Evolutionary conservation across 2,329 filamentous ascomycete species (phyloP).

Genomic region (Aphanoascus verrucosus): DNA sequence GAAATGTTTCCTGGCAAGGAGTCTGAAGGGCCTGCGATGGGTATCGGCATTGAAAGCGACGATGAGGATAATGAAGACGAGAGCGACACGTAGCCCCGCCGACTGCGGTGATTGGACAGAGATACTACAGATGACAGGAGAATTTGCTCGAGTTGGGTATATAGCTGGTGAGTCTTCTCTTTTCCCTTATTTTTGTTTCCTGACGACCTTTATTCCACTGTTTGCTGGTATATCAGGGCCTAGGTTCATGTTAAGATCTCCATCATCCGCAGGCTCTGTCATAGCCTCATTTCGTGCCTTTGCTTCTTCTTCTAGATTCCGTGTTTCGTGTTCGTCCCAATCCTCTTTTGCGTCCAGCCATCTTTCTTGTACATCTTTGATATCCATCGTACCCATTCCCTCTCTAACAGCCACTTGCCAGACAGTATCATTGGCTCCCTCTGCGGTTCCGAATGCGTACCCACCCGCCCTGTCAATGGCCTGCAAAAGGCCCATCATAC

Average conservation of each 20-base stretch:
- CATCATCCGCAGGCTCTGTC: slow-evolving; percentile 19
- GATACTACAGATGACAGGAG: slow-evolving; percentile 1
- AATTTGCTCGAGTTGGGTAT: not conserved
- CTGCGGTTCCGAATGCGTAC: slow-evolving; percentile 81
- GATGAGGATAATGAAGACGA: slow-evolving; percentile 41
- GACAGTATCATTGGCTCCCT: slow-evolving; percentile 90
- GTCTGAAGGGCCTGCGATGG: slow-evolving; percentile 31
- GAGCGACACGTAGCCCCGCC: slow-evolving; percentile 23
- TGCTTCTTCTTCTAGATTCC: slow-evolving; percentile 64
- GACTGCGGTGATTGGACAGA: slow-evolving; percentile 3
- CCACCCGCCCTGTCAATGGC: slow-evolving; percentile 87
- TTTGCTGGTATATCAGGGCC: slow-evolving; percentile 40
- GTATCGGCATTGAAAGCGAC: slow-evolving; percentile 38
- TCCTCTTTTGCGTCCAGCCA: slow-evolving; percentile 88
- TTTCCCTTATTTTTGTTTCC: slow-evolving; percentile 37
- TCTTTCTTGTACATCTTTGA: slow-evolving; percentile 83
- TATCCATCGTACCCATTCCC: slow-evolving; percentile 59
- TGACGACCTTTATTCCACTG: slow-evolving; percentile 61
- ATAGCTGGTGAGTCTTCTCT: not conserved
- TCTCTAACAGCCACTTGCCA: slow-evolving; percentile 91
- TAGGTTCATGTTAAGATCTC: slow-evolving; percentile 25
- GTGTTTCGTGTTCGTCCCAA: slow-evolving; percentile 68
- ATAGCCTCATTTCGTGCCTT: slow-evolving; percentile 38
- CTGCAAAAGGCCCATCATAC: slow-evolving; percentile 83
- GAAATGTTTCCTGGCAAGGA: slow-evolving; percentile 21